Evolutionary conservation across 1,284 basidiomycete species (phyloP).

Genomic region (Austroboletus niveus): DNA sequence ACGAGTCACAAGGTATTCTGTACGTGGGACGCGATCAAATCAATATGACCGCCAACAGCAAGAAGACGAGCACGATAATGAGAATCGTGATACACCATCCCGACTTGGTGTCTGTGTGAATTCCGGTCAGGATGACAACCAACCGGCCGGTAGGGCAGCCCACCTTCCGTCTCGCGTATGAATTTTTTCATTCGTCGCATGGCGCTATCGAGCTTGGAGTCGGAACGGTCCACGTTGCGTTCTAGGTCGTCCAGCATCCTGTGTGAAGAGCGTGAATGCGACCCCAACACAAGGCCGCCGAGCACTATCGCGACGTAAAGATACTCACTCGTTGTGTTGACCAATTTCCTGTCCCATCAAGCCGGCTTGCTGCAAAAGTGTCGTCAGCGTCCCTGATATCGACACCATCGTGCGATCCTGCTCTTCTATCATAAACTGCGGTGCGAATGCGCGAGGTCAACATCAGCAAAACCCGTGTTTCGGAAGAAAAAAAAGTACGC

Average conservation of each 20-base stretch:
- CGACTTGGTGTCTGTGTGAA: slow-evolving; percentile 58
- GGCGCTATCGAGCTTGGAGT: slow-evolving; percentile 66
- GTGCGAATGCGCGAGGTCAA: neutral
- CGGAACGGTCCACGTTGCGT: slow-evolving; percentile 69
- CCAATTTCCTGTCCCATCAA: slow-evolving; percentile 87
- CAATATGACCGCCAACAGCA: slow-evolving; percentile 51
- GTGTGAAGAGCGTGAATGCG: slow-evolving; percentile 31
- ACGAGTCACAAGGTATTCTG: slow-evolving; percentile 8
- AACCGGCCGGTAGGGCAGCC: slow-evolving; percentile 13
- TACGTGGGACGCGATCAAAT: slow-evolving; percentile 30
- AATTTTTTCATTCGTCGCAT: slow-evolving; percentile 78
- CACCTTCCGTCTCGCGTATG: slow-evolving; percentile 80
- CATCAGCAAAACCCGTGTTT: neutral
- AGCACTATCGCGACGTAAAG: neutral
- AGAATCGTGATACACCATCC: slow-evolving; percentile 66
- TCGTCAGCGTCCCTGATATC: slow-evolving; percentile 80
- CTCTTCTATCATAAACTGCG: slow-evolving; percentile 76
- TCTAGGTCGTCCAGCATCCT: slow-evolving; percentile 87
- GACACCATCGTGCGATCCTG: slow-evolving; percentile 86
- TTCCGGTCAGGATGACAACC: neutral
- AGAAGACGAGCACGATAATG: slow-evolving; percentile 46
- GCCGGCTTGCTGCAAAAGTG: slow-evolving; percentile 83
- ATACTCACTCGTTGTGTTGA: slow-evolving; percentile 82
- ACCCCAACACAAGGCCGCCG: neutral
- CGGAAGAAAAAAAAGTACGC: too few species aligned